Percentiles rank a stretch among this genome's conserved stretches.
These are phyloP conservation scores for Canavalia ensiformis DNA, from an alignment of 306 rosid species.

Conservation along the genomic window DNA sequence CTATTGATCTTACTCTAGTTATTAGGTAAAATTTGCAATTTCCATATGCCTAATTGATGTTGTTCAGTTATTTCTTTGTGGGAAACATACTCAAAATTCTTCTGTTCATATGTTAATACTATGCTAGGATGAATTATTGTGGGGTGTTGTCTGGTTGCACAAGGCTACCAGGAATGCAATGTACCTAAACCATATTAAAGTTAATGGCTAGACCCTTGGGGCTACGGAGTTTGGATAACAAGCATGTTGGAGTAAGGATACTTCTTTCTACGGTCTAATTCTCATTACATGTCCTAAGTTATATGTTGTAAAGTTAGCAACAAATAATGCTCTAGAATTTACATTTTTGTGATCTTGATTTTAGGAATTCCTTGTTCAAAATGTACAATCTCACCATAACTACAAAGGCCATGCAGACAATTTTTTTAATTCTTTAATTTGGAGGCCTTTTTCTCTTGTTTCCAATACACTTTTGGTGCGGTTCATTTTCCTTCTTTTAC, in stretches of 20 bases:
- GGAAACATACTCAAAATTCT: background rate
- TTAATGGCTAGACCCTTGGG: constrained; percentile 85
- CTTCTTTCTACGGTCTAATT: constrained; percentile 91
- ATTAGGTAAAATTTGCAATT: constrained; percentile 62
- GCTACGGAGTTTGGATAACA: constrained; percentile 94
- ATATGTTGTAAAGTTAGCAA: background rate
- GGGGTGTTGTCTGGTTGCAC: constrained; percentile 99
- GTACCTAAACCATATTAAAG: constrained; percentile 85
- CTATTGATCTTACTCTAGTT: constrained; percentile 91
- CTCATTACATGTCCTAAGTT: background rate
- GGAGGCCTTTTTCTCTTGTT: constrained; percentile 79
- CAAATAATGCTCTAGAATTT: background rate
- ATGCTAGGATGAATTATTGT: constrained; percentile 87
- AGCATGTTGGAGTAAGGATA: constrained; percentile 95
- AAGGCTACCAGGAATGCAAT: constrained; percentile 84
- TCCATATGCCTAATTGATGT: background rate
- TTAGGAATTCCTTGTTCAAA: constrained; percentile 89
- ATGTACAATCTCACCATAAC: constrained; percentile 78
- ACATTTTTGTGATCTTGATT: background rate
- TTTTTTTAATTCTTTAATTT: constrained; percentile 84
- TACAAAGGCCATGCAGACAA: constrained; percentile 92
- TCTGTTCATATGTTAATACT: background rate
- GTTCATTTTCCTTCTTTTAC: background rate
- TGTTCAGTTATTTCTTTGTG: background rate
- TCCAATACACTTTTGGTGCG: constrained; percentile 90